Base-by-base conservation (phyloP, 2,329 filamentous ascomycete species). In the Tolypocladium sp. region DNA sequence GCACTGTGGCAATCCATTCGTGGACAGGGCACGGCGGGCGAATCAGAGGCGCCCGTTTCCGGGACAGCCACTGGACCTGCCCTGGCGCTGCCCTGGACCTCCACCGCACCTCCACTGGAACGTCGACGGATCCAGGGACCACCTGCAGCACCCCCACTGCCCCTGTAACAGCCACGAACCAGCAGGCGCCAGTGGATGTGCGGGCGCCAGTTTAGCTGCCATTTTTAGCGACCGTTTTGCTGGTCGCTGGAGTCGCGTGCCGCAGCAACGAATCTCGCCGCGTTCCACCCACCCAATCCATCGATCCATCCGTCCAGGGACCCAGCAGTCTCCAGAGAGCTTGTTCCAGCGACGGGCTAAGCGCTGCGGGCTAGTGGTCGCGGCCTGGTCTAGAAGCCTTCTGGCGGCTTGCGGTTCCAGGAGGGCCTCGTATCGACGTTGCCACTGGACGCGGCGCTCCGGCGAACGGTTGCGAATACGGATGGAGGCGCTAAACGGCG, bases 181-280 rank as follows among this genome's bases (percentile, higher is more conserved):
- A 59, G 55, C 38, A 22, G 41, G 22, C 20, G 58, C n/a, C 53
- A 57, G 56, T 57, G 42, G 33, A 57, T 20, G 15, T 41, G 56
- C 49, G 30, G 49, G 25, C 57, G 42, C 38, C 49, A n/a, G 53
- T 40, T 2, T 49, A 52, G 51, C 40, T 55, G 58, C 53, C 56
- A 52, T 58, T 57, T 60, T 60, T 60, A 61, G 60, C 56, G 53
- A 57, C 55, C 41, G 42, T 59, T 58, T 49, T 15, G 46, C 30
- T 22, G 49, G 46, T 5, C 15, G 46, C 27, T 13, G 27, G 25
- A 10, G 27, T n/a, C 7, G 27, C 46, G 17, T 33, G 27, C 44
- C 20, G 27, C 46, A n/a, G 20, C 27, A 33, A 27, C 46, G 25
- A 49, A 49, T 46, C 55, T 56, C 38, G 55, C 40, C 55, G 46